Evolutionary conservation across 345 rosid species (phyloP).

Genomic region (Eutrema heterophyllum): DNA sequence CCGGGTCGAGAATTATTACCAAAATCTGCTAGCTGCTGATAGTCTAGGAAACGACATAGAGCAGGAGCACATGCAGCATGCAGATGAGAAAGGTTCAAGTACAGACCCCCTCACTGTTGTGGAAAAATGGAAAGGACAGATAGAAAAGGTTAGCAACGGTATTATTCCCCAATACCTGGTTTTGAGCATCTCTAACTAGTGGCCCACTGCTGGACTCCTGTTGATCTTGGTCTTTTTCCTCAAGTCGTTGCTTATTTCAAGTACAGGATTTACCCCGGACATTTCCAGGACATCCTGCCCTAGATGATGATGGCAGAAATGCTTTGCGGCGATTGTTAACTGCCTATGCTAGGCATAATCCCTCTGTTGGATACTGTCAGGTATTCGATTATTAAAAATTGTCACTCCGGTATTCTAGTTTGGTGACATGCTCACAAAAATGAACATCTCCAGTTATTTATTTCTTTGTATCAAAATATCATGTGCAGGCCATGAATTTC

Average conservation of each 20-base stretch:
- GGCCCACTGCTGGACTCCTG: neutral
- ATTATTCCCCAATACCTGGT: neutral
- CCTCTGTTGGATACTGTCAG: constrained; percentile 99
- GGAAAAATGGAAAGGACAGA: constrained; percentile 31
- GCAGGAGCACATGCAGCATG: constrained; percentile 28
- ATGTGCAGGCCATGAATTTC: constrained; percentile 92
- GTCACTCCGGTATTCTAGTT: constrained; percentile 4
- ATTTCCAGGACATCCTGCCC: constrained; percentile 98
- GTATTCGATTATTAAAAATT: constrained; percentile 31
- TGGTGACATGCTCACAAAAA: neutral
- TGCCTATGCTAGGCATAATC: constrained; percentile 98
- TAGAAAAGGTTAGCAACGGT: constrained; percentile 22
- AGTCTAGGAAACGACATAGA: constrained; percentile 42
- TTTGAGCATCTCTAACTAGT: neutral
- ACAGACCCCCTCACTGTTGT: constrained; percentile 37
- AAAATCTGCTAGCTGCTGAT: constrained; percentile 59
- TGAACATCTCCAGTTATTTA: neutral
- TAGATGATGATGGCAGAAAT: constrained; percentile 92
- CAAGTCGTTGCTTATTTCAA: constrained; percentile 25
- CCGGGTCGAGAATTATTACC: constrained; percentile 75
- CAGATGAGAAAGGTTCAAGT: constrained; percentile 34
- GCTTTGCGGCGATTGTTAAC: constrained; percentile 93
- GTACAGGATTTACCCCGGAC: constrained; percentile 97
- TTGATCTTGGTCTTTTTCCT: constrained; percentile 13
- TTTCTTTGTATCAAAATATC: neutral